A percentile compares a stretch with the other conserved stretches of the same genome.
These are phyloP conservation scores for Cymbomonas tetramitiformis DNA, from an alignment of 139 green algal genomes.

Conservation along the genomic window DNA sequence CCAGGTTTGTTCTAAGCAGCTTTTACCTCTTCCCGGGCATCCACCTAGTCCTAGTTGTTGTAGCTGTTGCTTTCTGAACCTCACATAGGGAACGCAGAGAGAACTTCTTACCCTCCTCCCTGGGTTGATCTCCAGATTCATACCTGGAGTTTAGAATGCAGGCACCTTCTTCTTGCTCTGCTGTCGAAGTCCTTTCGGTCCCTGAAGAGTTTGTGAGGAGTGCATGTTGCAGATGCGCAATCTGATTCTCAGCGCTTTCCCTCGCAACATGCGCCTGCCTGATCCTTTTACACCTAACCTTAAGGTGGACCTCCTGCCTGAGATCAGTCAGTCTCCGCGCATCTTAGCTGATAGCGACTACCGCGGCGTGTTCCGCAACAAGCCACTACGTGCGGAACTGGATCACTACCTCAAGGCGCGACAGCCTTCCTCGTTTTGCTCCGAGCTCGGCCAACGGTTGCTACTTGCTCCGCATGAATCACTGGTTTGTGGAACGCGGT, in stretches of 20 bases:
- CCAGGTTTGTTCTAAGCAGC: too few species aligned
- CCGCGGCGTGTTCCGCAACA: conserved; percentile 30
- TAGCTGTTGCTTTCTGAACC: too few species aligned
- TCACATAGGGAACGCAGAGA: too few species aligned
- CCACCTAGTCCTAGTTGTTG: too few species aligned
- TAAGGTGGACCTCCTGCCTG: conserved; percentile 88
- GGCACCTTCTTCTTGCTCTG: too few species aligned
- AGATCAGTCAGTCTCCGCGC: conserved; percentile 66
- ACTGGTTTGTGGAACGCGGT: conserved; percentile 31
- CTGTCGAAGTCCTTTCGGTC: too few species aligned
- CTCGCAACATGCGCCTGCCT: conserved; percentile 85
- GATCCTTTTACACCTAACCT: conserved; percentile 97
- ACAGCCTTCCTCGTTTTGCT: conserved; percentile 24
- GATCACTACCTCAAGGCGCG: conserved; percentile 41
- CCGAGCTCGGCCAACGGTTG: conserved; percentile 42
- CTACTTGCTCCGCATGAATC: conserved; percentile 29
- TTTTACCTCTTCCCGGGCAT: too few species aligned
- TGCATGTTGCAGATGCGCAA: too few species aligned
- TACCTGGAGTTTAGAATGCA: too few species aligned
- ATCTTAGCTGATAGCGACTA: conserved; percentile 47
- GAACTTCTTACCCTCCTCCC: too few species aligned
- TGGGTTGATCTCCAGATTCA: too few species aligned
- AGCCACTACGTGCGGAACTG: conserved; percentile 44
- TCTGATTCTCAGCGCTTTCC: conserved; percentile 90
- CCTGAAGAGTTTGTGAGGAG: too few species aligned